A percentile compares a stretch with the other conserved stretches of the same genome.
These are phyloP conservation scores for Podaxis mareebaensis DNA, from an alignment of 768 basidiomycete species.

Conservation along the genomic window DNA sequence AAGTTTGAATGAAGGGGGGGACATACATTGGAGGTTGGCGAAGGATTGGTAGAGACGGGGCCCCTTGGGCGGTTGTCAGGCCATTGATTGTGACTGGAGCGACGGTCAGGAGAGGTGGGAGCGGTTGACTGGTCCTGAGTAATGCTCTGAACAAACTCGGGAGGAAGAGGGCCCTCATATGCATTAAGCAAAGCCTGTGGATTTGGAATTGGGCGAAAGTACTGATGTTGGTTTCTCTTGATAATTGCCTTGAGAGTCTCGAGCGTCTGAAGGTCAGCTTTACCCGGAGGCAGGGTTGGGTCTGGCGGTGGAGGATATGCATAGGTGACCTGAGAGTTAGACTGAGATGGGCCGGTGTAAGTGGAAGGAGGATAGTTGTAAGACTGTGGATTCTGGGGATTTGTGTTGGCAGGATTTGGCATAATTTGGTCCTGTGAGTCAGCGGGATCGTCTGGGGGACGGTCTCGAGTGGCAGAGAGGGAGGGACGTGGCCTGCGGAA, in stretches of 20 bases:
- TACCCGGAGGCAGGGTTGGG: constrained; percentile 45
- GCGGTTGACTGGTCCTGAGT: neutral
- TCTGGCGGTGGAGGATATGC: neutral
- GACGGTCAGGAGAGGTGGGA: neutral
- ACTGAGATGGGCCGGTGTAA: neutral
- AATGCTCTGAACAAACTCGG: neutral
- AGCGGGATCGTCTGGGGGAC: neutral
- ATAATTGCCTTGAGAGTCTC: constrained; percentile 76
- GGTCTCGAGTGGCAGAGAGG: neutral
- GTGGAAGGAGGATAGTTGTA: neutral
- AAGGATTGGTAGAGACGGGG: constrained; percentile 11
- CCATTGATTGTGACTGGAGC: neutral
- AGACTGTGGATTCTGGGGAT: neutral
- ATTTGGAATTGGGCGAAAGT: constrained; percentile 65
- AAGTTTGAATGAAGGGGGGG: constrained; percentile 2
- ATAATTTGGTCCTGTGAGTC: neutral
- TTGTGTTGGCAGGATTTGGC: neutral
- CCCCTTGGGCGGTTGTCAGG: constrained; percentile 9
- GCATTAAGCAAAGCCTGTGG: constrained; percentile 64
- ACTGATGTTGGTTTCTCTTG: constrained; percentile 70
- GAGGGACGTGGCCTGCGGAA: neutral
- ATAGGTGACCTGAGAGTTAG: neutral
- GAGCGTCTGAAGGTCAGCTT: constrained; percentile 71
- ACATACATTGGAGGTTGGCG: constrained; percentile 18
- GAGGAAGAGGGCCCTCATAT: constrained; percentile 54